Conservation (phyloP, 2,329 filamentous ascomycete species). For the Fusarium tupiense region DNA sequence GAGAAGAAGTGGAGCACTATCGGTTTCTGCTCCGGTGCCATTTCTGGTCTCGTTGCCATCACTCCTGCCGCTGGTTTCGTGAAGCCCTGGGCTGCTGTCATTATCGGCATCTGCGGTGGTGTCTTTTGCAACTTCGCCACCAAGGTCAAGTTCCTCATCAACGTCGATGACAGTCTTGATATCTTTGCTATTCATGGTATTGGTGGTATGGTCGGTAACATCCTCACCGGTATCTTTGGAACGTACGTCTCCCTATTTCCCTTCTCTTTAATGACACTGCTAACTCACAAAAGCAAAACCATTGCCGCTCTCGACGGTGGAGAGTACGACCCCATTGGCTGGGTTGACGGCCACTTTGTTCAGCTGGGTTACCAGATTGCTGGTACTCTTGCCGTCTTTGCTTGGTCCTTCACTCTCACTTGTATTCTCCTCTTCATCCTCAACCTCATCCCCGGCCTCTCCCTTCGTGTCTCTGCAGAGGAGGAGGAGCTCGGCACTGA, state of each 20-base stretch:
- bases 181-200: constrained; percentile 91
- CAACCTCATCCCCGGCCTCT: constrained; percentile 76
- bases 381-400: constrained; percentile 71
- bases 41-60: constrained; percentile 87
- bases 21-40: constrained; percentile 90
- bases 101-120: constrained; percentile 68
- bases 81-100: constrained; percentile 69
- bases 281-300: constrained; percentile 62
- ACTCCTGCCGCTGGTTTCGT: constrained; percentile 86
- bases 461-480: constrained; percentile 72
- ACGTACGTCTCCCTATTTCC: constrained; percentile 58
- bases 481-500: constrained; percentile 77
- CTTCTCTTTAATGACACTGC: neutral
- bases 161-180: constrained; percentile 88
- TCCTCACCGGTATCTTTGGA: constrained; percentile 81
- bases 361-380: constrained; percentile 78
- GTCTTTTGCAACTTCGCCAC: constrained; percentile 85
- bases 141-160: constrained; percentile 79
- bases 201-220: constrained; percentile 82
- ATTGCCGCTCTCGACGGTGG: constrained; percentile 79
- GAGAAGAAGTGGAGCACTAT: constrained; percentile 94
- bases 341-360: constrained; percentile 76
- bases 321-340: constrained; percentile 68
- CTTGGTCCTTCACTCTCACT: constrained; percentile 73
- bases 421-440: constrained; percentile 76